Conservation (phyloP, 257 asterid genomes). For the Plantago elongata region DNA sequence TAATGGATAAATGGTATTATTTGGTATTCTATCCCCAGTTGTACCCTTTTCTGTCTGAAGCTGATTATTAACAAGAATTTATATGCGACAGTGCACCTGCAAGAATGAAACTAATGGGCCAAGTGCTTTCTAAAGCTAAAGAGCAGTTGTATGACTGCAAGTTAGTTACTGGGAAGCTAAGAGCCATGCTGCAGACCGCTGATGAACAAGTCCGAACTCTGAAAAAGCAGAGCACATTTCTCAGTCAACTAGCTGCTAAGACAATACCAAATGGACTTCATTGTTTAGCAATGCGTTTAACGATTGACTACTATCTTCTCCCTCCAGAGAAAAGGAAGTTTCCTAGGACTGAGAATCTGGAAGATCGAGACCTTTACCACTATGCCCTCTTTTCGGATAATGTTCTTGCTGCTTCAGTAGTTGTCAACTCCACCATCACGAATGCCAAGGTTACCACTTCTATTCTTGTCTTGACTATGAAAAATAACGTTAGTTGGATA, state of each 20-base stretch:
- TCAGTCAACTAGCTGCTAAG: slow-evolving; percentile 95
- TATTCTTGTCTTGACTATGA: slow-evolving; percentile 2
- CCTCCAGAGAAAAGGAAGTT: slow-evolving; percentile 78
- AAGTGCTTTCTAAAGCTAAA: slow-evolving; percentile 78
- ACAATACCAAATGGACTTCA: slow-evolving; percentile 96
- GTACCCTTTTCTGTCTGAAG: slow-evolving; percentile 13
- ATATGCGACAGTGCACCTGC: slow-evolving; percentile 63
- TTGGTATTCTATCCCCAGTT: slow-evolving; percentile 12
- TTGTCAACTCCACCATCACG: slow-evolving; percentile 80
- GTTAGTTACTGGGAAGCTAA: slow-evolving; percentile 82
- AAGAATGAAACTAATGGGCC: slow-evolving; percentile 86
- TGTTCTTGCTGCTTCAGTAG: slow-evolving; percentile 97
- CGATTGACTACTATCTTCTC: slow-evolving; percentile 87
- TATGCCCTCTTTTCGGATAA: slow-evolving; percentile 96
- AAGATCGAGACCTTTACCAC: slow-evolving; percentile 79
- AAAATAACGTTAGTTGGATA: neutral
- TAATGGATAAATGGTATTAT: slow-evolving; percentile 24
- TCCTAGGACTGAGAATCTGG: slow-evolving; percentile 76
- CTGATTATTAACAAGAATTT: slow-evolving; percentile 22
- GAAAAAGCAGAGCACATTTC: slow-evolving; percentile 97
- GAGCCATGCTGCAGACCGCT: slow-evolving; percentile 97
- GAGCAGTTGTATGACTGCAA: slow-evolving; percentile 90
- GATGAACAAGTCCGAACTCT: slow-evolving; percentile 97
- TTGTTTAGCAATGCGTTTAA: slow-evolving; percentile 86
- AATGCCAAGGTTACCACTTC: slow-evolving; percentile 71